Percentiles rank a stretch among this genome's conserved stretches.
Conservation (phyloP, 805 yeast species). For the Sugiyamaella valdiviana region DNA sequence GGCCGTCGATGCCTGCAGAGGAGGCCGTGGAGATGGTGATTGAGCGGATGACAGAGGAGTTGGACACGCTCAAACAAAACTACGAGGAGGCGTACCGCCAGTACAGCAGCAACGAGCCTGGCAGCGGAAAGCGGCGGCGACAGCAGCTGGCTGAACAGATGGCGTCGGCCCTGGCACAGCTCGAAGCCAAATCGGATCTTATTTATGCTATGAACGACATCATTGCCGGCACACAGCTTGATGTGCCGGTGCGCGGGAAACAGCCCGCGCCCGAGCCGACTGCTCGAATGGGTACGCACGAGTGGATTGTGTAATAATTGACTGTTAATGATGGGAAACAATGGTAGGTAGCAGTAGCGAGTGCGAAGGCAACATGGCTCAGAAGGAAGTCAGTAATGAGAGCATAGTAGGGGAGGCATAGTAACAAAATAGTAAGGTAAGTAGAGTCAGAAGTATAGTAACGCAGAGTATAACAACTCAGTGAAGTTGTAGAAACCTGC, state of each 20-base stretch:
- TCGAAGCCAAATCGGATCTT: conserved; percentile 17
- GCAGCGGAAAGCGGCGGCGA: conserved; percentile 10
- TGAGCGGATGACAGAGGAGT: conserved; percentile 15
- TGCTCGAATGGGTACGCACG: no score
- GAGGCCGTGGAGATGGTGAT: conserved; percentile 15
- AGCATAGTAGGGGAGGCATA: no score
- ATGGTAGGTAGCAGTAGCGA: no score
- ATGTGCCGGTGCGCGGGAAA: no score
- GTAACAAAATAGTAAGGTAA: no score
- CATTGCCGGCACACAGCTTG: not conserved
- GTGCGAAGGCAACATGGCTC: no score
- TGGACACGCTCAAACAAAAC: conserved; percentile 8
- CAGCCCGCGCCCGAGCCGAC: not conserved
- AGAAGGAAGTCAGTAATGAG: no score
- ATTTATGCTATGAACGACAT: conserved; percentile 19
- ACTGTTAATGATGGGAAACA: no score
- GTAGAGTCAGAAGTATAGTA: no score
- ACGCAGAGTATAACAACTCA: no score
- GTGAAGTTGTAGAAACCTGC: no score
- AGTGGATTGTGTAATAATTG: no score
- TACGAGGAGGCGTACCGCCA: conserved; percentile 8
- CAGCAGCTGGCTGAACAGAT: conserved; percentile 11
- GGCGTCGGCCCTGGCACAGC: conserved; percentile 9
- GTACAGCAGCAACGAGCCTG: conserved; percentile 15
- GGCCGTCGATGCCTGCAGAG: conserved; percentile 19